phyloP scores from a whole-genome alignment of 2,329 filamentous ascomycete genomes.

The Calonectria naviculata region DNA sequence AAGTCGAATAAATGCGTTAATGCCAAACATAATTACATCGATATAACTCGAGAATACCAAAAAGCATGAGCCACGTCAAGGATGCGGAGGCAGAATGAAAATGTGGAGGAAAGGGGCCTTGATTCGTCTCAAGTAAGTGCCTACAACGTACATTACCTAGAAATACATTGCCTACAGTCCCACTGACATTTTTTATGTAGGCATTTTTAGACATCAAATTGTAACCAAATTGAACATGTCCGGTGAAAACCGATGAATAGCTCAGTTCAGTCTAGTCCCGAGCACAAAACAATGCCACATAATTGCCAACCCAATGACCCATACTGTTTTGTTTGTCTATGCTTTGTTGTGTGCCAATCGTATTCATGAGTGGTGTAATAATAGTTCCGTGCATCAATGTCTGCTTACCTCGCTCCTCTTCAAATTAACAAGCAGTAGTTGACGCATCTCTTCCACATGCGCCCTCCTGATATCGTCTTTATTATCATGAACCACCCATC shows the following conservation, averaged over 20 bases:
- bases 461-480: neutral
- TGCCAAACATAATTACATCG: neutral
- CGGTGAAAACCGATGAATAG: neutral
- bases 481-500: neutral
- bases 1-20: slow-evolving; percentile 29
- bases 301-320: neutral
- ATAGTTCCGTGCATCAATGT: neutral
- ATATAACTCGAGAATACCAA: neutral
- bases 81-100: slow-evolving; percentile 22
- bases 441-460: neutral
- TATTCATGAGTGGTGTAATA: neutral
- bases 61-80: slow-evolving; percentile 27
- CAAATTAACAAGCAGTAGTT: neutral
- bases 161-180: neutral
- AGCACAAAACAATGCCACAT: slow-evolving; percentile 12
- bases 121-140: slow-evolving; percentile 36
- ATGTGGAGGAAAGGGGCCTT: slow-evolving; percentile 46
- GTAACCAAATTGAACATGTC: neutral
- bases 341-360: neutral
- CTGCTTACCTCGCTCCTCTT: neutral
- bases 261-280: neutral
- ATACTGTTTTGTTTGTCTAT: neutral
- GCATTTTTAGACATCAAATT: slow-evolving; percentile 4
- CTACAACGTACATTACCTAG: too few species aligned
- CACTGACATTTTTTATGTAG: slow-evolving; percentile 1